phyloP scores from a whole-genome alignment of 345 rosid species.

The Eucalyptus marginata region DNA sequence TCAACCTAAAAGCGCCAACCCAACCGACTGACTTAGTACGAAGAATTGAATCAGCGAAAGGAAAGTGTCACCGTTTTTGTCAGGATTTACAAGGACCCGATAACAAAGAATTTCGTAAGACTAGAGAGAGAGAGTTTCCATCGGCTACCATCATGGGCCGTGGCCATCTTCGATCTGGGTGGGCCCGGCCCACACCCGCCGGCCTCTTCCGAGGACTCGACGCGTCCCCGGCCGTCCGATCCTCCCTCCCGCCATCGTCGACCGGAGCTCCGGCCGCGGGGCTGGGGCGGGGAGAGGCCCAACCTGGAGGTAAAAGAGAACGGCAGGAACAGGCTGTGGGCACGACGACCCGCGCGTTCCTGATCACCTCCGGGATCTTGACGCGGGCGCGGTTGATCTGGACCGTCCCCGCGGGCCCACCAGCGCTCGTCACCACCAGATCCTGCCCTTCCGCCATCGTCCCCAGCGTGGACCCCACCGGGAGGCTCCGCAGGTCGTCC shows the following conservation, averaged over 20 bases:
- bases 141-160: slow-evolving; percentile 15
- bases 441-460: slow-evolving; percentile 21
- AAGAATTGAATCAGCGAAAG: neutral
- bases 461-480: slow-evolving; percentile 20
- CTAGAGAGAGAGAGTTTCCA: too few species aligned
- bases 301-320: slow-evolving; percentile 31
- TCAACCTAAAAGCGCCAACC: neutral
- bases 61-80: neutral
- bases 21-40: neutral
- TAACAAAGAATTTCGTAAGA: neutral
- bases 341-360: slow-evolving; percentile 36
- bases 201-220: neutral
- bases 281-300: neutral
- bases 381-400: slow-evolving; percentile 47
- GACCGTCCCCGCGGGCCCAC: neutral
- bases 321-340: slow-evolving; percentile 41
- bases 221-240: neutral
- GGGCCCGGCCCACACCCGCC: slow-evolving; percentile 6
- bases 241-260: slow-evolving; percentile 3
- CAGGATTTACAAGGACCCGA: neutral
- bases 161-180: slow-evolving; percentile 19
- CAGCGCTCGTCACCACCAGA: slow-evolving; percentile 21
- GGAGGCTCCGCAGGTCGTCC: slow-evolving; percentile 26
- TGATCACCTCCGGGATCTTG: slow-evolving; percentile 34
- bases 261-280: neutral